Evolutionary conservation across 495 filamentous ascomycete species (phyloP).

Genomic region (Penicillium odoratum): DNA sequence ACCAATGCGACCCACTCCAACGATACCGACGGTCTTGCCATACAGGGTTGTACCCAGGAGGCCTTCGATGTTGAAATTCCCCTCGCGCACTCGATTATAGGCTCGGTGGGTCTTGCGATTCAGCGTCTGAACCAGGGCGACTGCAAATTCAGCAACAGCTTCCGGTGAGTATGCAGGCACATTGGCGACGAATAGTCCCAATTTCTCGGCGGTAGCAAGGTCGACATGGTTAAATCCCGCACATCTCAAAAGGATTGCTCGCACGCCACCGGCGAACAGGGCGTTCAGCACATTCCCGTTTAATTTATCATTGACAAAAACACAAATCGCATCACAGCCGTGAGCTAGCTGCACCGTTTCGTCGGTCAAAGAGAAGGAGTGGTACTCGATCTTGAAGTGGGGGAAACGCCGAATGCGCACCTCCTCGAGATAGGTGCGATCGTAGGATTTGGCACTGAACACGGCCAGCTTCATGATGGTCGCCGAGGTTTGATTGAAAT

Average conservation of each 20-base stretch:
- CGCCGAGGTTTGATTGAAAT: background rate
- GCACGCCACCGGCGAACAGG: slow-evolving; percentile 49
- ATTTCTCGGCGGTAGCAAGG: slow-evolving; percentile 51
- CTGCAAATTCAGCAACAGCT: slow-evolving; percentile 70
- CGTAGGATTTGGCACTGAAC: slow-evolving; percentile 64
- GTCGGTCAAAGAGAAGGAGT: slow-evolving; percentile 55
- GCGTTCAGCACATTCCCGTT: slow-evolving; percentile 49
- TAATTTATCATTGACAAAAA: slow-evolving; percentile 69
- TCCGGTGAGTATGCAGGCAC: slow-evolving; percentile 71
- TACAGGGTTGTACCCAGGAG: slow-evolving; percentile 60
- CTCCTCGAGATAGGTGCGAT: slow-evolving; percentile 49
- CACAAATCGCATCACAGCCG: slow-evolving; percentile 60
- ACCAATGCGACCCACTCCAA: slow-evolving; percentile 39
- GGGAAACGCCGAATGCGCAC: slow-evolving; percentile 25
- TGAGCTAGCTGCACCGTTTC: slow-evolving; percentile 58
- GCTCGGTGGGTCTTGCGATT: slow-evolving; percentile 71
- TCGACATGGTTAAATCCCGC: slow-evolving; percentile 73
- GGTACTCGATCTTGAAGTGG: slow-evolving; percentile 46
- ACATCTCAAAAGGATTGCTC: slow-evolving; percentile 64
- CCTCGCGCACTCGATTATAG: slow-evolving; percentile 71
- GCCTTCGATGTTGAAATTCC: slow-evolving; percentile 67
- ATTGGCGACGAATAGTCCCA: slow-evolving; percentile 64
- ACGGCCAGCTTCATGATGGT: slow-evolving; percentile 55
- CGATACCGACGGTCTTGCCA: slow-evolving; percentile 55
- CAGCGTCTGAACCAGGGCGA: slow-evolving; percentile 65